Percentiles rank a stretch among this genome's conserved stretches.
phyloP scores from a whole-genome alignment of 75 land plant species.

The Pinus taeda region DNA sequence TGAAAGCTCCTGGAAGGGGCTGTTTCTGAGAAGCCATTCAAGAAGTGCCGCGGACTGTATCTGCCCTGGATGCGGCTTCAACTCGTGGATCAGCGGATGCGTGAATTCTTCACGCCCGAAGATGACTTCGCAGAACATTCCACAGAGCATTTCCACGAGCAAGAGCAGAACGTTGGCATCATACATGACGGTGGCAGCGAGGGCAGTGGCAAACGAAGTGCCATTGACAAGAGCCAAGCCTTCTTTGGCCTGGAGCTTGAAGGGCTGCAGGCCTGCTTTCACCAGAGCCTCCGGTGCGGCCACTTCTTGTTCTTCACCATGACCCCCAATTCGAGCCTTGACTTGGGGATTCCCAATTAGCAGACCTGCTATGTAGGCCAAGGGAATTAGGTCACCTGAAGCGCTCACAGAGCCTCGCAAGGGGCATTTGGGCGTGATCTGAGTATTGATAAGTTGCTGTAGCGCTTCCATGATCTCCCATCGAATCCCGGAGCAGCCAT shows the following conservation, averaged over 20 bases:
- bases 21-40: slow-evolving; percentile 31
- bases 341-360: slow-evolving; percentile 28
- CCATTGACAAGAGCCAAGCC: slow-evolving; percentile 31
- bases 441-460: slow-evolving; percentile 13
- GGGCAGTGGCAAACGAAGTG: slow-evolving; percentile 27
- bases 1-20: slow-evolving; percentile 30
- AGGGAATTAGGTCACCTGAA: slow-evolving; percentile 28
- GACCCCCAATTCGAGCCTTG: neutral
- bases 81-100: slow-evolving; percentile 4
- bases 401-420: slow-evolving; percentile 24
- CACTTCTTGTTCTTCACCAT: neutral
- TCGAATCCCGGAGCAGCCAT: slow-evolving; percentile 27
- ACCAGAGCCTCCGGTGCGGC: slow-evolving; percentile 14
- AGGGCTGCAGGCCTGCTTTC: slow-evolving; percentile 6
- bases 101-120: slow-evolving; percentile 17
- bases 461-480: slow-evolving; percentile 22
- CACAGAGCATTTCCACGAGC: slow-evolving; percentile 25
- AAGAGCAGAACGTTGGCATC: slow-evolving; percentile 22
- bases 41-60: slow-evolving; percentile 44
- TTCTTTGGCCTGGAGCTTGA: slow-evolving; percentile 27
- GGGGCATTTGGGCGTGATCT: slow-evolving; percentile 22
- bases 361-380: slow-evolving; percentile 35
- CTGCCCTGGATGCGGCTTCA: slow-evolving; percentile 59
- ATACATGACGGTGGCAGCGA: slow-evolving; percentile 18
- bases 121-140: slow-evolving; percentile 43